Evolutionary conservation across 179 eudicot species (phyloP), one percentile per base, ranked within the genome.

Genomic region (Sideroxylon spinosum): DNA sequence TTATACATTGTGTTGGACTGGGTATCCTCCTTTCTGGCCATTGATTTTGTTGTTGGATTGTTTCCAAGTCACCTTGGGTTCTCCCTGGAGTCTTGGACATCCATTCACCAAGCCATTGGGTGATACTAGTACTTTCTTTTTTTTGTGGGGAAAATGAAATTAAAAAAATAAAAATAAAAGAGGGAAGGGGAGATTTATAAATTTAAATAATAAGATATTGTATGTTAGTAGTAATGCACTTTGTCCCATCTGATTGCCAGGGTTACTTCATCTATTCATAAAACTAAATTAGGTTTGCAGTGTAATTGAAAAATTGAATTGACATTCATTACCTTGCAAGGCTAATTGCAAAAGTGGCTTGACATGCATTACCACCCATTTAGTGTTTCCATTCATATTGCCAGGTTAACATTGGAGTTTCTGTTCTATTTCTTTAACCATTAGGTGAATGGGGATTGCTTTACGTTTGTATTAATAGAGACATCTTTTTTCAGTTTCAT

Each of bases 401-500:
- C 29, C 60, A 16, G 37, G 29, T 67, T 55, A 20, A 49, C 22
- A 25, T 6, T 48, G 70, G 61, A 49, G 69, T 65, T 50, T 11
- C 28, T 37, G 44, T 37, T 37, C 44, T 56, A 76, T 64, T 46
- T 25, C 78, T 56, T 76, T 62, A 22, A 26, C 25, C 48, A 1
- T 48, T 26, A 9, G 60, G 49, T 2, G 17, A 11, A 20, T 7
- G 50, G 57, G 46, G 57, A 69, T 50, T 76, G 68, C 50, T 81
- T 73, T 49, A 56, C 17, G 17, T 48, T 75, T 19, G 10, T 57
- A 11, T 28, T 76, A 44, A 29, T n/a, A 29, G 12, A 48, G 23
- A 62, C 37, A 23, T 63, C 61, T 22, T 20, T 60, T 77, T 79
- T 71, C 96, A 96, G 99, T 96, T 96, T 81, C 87, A 92, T 81